These are phyloP conservation scores for Phoma sp. DNA, from an alignment of 2,329 filamentous ascomycete species.

Conservation along the genomic window DNA sequence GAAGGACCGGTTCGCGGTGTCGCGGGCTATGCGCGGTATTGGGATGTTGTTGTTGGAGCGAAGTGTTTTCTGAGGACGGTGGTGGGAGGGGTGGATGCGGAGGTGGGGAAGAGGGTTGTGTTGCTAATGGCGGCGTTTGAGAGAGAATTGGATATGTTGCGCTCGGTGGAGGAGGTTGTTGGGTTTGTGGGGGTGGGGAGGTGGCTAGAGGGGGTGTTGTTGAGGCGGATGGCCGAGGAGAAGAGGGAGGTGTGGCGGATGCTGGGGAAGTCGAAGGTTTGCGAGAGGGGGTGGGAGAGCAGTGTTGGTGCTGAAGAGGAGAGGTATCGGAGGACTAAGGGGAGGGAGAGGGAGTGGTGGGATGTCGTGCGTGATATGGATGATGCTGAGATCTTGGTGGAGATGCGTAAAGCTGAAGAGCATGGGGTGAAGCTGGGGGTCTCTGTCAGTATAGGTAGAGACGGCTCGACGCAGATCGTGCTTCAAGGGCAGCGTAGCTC, in stretches of 20 bases:
- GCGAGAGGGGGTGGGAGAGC: neutral
- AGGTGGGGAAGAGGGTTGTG: neutral
- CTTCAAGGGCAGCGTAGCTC: conserved; percentile 1
- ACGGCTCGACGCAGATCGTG: neutral
- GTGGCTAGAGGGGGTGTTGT: conserved; percentile 1
- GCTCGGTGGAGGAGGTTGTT: neutral
- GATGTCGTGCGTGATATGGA: neutral
- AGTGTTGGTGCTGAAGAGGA: neutral
- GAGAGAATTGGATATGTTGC: neutral
- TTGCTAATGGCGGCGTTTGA: neutral
- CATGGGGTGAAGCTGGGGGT: neutral
- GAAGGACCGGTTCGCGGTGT: neutral
- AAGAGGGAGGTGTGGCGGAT: neutral
- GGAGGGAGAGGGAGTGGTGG: conserved; percentile 2
- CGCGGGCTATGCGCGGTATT: neutral
- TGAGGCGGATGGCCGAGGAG: neutral
- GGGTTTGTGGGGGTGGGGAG: neutral
- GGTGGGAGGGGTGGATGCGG: neutral
- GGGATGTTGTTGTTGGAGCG: neutral
- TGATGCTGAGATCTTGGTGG: neutral
- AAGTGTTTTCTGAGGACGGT: neutral
- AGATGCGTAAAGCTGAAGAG: neutral
- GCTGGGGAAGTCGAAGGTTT: no score
- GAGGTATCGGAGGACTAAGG: neutral
- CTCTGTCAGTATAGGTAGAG: neutral